Conservation (phyloP, 2,329 filamentous ascomycete species). For the Metarhizium anisopliae region DNA sequence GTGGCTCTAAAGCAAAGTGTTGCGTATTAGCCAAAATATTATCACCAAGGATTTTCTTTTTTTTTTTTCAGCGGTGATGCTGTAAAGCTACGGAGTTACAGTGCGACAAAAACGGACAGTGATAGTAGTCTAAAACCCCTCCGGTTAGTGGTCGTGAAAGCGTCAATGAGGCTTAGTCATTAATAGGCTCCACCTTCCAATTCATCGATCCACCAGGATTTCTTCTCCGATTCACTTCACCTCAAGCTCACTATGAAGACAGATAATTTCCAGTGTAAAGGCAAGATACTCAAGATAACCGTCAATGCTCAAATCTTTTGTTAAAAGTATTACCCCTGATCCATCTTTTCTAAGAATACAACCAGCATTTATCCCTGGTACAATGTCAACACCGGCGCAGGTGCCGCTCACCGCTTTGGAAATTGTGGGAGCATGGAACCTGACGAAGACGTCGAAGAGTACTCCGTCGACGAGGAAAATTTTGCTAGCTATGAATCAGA, state of each 20-base stretch:
- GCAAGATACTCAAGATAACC: neutral
- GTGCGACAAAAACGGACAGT: neutral
- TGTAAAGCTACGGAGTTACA: neutral
- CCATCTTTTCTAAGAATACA: neutral
- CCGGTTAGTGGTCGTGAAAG: too few relatives aligned
- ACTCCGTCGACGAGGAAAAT: constrained; percentile 5
- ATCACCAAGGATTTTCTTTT: neutral
- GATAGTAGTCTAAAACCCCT: neutral
- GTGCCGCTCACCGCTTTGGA: constrained; percentile 9
- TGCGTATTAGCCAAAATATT: too few relatives aligned
- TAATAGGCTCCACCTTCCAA: neutral
- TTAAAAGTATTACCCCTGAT: neutral
- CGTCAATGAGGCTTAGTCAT: neutral
- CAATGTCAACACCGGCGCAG: constrained; percentile 18
- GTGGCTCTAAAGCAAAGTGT: too few relatives aligned
- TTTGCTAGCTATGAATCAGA: neutral
- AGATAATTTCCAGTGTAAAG: neutral
- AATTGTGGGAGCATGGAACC: constrained; percentile 20
- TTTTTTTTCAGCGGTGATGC: neutral
- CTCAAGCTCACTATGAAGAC: neutral
- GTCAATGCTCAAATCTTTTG: too few relatives aligned
- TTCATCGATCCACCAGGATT: neutral
- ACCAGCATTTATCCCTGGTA: constrained; percentile 10
- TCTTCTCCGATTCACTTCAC: neutral
- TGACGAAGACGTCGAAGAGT: constrained; percentile 16